Evolutionary conservation across 345 rosid genomes (phyloP).

Genomic region (Conringia planisiliqua): DNA sequence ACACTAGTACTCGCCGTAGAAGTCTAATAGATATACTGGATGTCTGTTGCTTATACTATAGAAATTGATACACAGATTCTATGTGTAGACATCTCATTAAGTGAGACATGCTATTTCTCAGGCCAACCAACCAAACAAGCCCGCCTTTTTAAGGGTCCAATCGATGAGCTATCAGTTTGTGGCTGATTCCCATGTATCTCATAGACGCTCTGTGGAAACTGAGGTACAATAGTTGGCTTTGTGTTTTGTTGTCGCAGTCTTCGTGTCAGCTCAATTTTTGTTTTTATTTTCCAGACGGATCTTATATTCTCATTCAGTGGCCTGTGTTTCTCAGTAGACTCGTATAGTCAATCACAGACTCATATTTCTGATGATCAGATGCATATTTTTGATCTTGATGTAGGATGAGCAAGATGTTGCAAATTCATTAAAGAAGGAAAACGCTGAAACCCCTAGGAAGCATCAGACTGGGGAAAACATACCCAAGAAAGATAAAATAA

Average conservation of each 20-base stretch:
- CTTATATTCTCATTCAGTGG: neutral
- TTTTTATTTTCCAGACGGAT: too few relatives aligned
- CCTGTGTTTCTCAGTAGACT: slow-evolving; percentile 2
- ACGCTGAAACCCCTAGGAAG: slow-evolving; percentile 29
- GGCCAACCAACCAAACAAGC: slow-evolving; percentile 18
- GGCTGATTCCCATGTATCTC: slow-evolving; percentile 19
- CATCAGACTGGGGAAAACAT: slow-evolving; percentile 58
- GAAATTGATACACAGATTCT: neutral
- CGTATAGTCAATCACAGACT: neutral
- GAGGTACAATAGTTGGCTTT: slow-evolving; percentile 22
- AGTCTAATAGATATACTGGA: neutral
- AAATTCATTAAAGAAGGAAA: slow-evolving; percentile 24
- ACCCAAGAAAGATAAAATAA: slow-evolving; percentile 65
- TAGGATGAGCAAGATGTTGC: slow-evolving; percentile 24
- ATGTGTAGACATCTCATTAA: neutral
- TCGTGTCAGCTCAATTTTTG: neutral
- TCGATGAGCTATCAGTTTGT: slow-evolving; percentile 30
- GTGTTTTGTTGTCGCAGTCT: neutral
- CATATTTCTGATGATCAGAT: neutral
- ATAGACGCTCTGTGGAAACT: neutral
- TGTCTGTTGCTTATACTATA: neutral
- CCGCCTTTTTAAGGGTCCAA: slow-evolving; percentile 13
- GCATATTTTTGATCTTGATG: neutral
- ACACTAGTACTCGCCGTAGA: neutral
- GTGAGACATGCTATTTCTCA: slow-evolving; percentile 10